These are phyloP conservation scores for Lizanozyma gosingica DNA, from an alignment of 1,139 yeast species.

Conservation along the genomic window DNA sequence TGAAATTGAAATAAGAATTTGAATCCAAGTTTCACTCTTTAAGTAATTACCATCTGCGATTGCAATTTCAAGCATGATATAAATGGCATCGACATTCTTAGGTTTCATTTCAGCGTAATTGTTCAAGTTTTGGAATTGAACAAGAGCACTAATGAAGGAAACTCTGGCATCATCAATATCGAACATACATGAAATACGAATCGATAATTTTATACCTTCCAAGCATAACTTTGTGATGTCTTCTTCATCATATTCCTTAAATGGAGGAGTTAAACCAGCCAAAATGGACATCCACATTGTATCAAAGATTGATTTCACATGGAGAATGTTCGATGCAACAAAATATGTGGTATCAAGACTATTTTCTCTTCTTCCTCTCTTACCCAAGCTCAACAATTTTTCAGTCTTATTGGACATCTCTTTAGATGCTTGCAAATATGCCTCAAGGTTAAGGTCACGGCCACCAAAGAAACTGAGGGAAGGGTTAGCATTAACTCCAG, in stretches of 20 bases:
- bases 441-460: constrained; percentile 71
- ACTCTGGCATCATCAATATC: constrained; percentile 79
- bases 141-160: constrained; percentile 83
- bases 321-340: constrained; percentile 72
- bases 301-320: constrained; percentile 88
- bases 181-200: constrained; percentile 77
- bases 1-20: constrained; percentile 71
- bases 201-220: constrained; percentile 78
- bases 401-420: constrained; percentile 91
- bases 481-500: constrained; percentile 27
- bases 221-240: constrained; percentile 66
- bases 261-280: constrained; percentile 91
- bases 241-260: constrained; percentile 77
- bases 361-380: constrained; percentile 27
- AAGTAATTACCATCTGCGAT: constrained; percentile 68
- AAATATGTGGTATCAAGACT: constrained; percentile 15
- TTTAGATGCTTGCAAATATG: constrained; percentile 83
- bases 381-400: constrained; percentile 63
- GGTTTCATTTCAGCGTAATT: constrained; percentile 70
- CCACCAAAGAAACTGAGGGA: constrained; percentile 65
- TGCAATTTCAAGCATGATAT: constrained; percentile 68
- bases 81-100: constrained; percentile 77
- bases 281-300: constrained; percentile 94
- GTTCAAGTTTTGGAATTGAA: constrained; percentile 76
- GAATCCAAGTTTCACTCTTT: constrained; percentile 67